A percentile compares a stretch with the other conserved stretches of the same genome.
Conservation (phyloP, 2,329 filamentous ascomycete genomes). For the Colletotrichum spaethianum region DNA sequence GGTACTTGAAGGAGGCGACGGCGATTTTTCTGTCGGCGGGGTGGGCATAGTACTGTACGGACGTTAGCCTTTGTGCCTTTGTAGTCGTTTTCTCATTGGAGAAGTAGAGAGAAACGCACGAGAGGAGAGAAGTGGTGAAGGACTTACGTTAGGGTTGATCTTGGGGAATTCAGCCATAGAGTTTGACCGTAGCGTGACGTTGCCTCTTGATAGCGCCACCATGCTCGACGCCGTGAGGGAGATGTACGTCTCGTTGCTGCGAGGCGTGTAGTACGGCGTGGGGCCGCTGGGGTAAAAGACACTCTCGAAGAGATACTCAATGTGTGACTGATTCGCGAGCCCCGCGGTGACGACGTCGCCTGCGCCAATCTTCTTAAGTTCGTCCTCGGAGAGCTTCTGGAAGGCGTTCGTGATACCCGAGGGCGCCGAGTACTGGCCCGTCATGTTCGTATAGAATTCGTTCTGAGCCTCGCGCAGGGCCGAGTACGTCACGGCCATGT, state of each 20-base stretch:
- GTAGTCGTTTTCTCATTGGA: conserved; percentile 35
- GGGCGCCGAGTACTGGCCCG: conserved; percentile 45
- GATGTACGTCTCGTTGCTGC: conserved; percentile 46
- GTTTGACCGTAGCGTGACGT: conserved; percentile 42
- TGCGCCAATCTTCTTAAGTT: conserved; percentile 44
- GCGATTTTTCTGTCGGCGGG: conserved; percentile 50
- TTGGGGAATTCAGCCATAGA: conserved; percentile 45
- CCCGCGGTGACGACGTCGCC: conserved; percentile 42
- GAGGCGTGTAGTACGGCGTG: conserved; percentile 46
- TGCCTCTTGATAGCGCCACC: conserved; percentile 45
- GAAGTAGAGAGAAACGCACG: background rate
- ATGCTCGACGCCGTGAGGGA: conserved; percentile 46
- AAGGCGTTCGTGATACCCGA: conserved; percentile 47
- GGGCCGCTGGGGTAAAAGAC: conserved; percentile 48
- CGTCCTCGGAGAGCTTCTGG: conserved; percentile 42
- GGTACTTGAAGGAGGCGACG: conserved; percentile 51
- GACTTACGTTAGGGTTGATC: conserved; percentile 46
- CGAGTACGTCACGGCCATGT: conserved; percentile 43
- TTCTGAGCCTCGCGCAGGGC: conserved; percentile 43
- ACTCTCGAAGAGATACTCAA: conserved; percentile 48
- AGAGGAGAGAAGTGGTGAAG: background rate
- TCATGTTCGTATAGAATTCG: conserved; percentile 45
- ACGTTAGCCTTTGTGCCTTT: conserved; percentile 44
- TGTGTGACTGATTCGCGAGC: conserved; percentile 46
- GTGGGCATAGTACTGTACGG: conserved; percentile 45